Percentiles rank a stretch among this genome's conserved stretches.
These are phyloP conservation scores for Kwoniella bestiolae DNA, from an alignment of 768 basidiomycete species.

Conservation along the genomic window DNA sequence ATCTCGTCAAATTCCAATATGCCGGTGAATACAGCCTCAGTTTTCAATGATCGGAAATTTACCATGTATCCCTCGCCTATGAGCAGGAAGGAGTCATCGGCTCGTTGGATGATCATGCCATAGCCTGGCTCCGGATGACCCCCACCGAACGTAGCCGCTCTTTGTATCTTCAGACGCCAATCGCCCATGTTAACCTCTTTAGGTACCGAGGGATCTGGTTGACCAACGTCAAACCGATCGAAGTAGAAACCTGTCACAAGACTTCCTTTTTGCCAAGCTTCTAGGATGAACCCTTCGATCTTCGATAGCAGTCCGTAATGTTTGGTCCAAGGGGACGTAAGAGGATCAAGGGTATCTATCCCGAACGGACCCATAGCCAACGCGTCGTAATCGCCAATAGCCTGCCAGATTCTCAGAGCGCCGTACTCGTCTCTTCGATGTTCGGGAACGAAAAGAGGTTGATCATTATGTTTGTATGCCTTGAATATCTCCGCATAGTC, in stretches of 20 bases:
- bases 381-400: conserved; percentile 22
- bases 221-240: conserved; percentile 12
- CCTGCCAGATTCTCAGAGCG: conserved; percentile 28
- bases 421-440: conserved; percentile 23
- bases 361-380: conserved; percentile 1
- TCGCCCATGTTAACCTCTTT: conserved; percentile 2
- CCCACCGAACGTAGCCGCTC: conserved; percentile 8
- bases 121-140: conserved; percentile 16
- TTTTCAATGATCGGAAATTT: neutral
- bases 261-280: conserved; percentile 2
- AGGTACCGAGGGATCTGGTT: conserved; percentile 16
- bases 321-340: conserved; percentile 12
- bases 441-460: conserved; percentile 29
- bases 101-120: conserved; percentile 20
- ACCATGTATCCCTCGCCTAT: conserved; percentile 26
- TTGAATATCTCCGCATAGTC: conserved; percentile 18
- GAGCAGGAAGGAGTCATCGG: conserved; percentile 4
- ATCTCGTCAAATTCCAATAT: conserved; percentile 18
- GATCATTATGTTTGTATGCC: conserved; percentile 12
- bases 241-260: conserved; percentile 21
- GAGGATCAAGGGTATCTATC: neutral
- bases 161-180: conserved; percentile 10
- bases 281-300: conserved; percentile 13
- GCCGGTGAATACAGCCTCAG: conserved; percentile 4
- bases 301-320: conserved; percentile 9